These are phyloP conservation scores for Chlamydomonas eustigma DNA, from an alignment of 139 green algal genomes.

Conservation along the genomic window DNA sequence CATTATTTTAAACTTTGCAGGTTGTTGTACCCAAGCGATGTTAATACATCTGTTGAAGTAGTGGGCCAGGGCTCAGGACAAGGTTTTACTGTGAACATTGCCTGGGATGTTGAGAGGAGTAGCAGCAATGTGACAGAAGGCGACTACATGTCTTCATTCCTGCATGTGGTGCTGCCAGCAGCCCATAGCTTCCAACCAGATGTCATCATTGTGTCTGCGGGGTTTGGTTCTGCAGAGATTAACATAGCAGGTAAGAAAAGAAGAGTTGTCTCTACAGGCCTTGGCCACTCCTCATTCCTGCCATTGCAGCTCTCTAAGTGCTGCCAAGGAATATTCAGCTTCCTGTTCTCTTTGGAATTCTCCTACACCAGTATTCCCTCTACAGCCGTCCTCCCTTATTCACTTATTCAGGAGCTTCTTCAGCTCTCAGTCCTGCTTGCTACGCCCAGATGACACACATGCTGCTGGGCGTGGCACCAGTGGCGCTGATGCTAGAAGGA, in stretches of 20 bases:
- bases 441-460: conserved; percentile 62
- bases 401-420: too few species aligned
- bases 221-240: conserved; percentile 59
- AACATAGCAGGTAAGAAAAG: conserved; percentile 44
- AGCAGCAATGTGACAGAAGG: conserved; percentile 15
- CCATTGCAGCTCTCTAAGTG: too few species aligned
- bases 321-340: not conserved
- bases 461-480: conserved; percentile 50
- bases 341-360: too few species aligned
- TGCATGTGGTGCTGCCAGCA: conserved; percentile 64
- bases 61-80: conserved; percentile 34
- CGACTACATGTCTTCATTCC: conserved; percentile 53
- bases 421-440: conserved; percentile 44
- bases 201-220: conserved; percentile 64
- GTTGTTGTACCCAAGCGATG: conserved; percentile 59
- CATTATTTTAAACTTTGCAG: too few species aligned
- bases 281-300: too few species aligned
- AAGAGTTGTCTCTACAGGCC: not conserved
- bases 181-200: conserved; percentile 59
- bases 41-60: conserved; percentile 33
- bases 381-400: too few species aligned
- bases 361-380: too few species aligned
- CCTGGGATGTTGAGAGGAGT: conserved; percentile 25
- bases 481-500: conserved; percentile 52
- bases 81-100: conserved; percentile 58